Percentiles rank a stretch among this genome's conserved stretches.
These are phyloP conservation scores for Nemania serpens DNA, from an alignment of 2,329 filamentous ascomycete species.

Conservation along the genomic window DNA sequence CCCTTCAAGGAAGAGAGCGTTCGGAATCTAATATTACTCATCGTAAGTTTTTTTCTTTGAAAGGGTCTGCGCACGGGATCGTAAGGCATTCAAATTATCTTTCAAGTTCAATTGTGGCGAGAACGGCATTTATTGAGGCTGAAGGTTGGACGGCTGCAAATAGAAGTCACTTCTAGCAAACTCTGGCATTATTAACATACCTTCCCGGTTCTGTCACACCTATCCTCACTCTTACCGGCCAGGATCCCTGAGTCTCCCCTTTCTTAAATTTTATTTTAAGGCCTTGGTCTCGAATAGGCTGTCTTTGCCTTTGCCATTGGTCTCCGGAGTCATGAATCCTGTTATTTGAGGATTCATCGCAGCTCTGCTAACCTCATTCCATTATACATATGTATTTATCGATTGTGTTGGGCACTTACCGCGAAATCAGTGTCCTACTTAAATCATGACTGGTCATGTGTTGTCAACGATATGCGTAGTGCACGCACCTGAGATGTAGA, in stretches of 20 bases:
- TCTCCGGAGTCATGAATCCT: background rate
- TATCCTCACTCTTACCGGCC: background rate
- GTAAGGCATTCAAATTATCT: conserved; percentile 5
- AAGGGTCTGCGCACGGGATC: conserved; percentile 27
- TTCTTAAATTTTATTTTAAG: background rate
- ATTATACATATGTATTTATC: conserved; percentile 1
- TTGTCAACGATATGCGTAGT: conserved; percentile 38
- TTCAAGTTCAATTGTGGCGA: conserved; percentile 19
- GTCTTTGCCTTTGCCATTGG: no score
- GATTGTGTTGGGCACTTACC: background rate
- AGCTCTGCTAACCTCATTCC: background rate
- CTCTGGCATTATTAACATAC: background rate
- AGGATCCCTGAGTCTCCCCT: conserved; percentile 1
- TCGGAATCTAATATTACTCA: background rate
- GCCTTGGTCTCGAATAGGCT: background rate
- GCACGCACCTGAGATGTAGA: conserved; percentile 30
- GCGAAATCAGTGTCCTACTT: conserved; percentile 30
- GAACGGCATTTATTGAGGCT: conserved; percentile 30
- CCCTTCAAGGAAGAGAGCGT: conserved; percentile 20
- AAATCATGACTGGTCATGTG: conserved; percentile 40
- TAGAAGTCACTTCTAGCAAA: background rate
- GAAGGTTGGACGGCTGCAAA: conserved; percentile 25
- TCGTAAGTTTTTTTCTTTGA: conserved; percentile 3
- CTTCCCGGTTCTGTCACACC: background rate
- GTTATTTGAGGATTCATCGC: background rate